Evolutionary conservation across 2,329 filamentous ascomycete species (phyloP), one percentile per base, ranked within the genome.

Genomic region (Penicillium hordei): DNA sequence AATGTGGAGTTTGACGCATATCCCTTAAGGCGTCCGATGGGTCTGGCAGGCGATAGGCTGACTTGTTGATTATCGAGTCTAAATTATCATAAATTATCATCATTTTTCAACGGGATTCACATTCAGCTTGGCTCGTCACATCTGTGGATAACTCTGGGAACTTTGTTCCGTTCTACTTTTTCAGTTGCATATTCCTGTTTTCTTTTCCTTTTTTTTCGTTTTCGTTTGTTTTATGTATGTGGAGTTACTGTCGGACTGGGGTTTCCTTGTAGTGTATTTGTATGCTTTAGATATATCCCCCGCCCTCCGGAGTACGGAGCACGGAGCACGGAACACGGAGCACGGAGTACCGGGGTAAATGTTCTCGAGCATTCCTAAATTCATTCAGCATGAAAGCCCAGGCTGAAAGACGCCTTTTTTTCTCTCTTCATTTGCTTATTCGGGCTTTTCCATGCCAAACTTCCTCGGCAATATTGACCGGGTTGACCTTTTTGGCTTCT

Each of bases 1-100:
- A 57, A 53, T 57, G 55, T 57, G 55, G 55, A 57, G 55, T 52
- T 52, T 38, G 31, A 36, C 19, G 48, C 38, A 31, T 43, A 29
- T 25, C 21, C 27, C 13, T 19, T 48, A 21, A 40, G 52, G 42
- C 43, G 50, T 17, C 40, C 39, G n/a, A 34, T 21, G 27, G 38
- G 19, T 36, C 45, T 25, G 21, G 21, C 7, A 8, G 13, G 15
- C 9, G 40, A 40, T 31, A 55, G 36, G 46, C 29, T 29, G 17
- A 7, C 27, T 39, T 21, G 21, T 12, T 48, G 21, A 33, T 46
- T 31, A 15, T 13, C 17, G 27, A 33, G 25, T 6, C 3, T 46
- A 21, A 4, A 31, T 19, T 15, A 34, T 48, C 12, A 5, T 46
- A 21, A 4, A 31, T 19, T 15, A 34, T 48, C 7, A 9, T 6